phyloP scores from a whole-genome alignment of 371 early-diverging fungal genomes.

The Mortierella sp. region DNA sequence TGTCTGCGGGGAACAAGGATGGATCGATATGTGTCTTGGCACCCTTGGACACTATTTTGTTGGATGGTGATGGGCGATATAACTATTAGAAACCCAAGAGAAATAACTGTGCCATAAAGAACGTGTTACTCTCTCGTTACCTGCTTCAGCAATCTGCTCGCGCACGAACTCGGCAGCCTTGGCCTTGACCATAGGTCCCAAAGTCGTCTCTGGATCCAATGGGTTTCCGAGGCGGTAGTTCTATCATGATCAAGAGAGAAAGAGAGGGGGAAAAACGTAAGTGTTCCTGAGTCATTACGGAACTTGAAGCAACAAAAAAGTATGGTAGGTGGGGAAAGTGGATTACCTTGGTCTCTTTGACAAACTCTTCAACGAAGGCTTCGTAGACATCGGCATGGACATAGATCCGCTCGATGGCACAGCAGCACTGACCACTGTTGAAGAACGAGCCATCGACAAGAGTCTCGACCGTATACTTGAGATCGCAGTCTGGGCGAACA shows the following conservation, averaged over 20 bases:
- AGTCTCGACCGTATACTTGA: constrained; percentile 77
- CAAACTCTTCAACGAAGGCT: constrained; percentile 75
- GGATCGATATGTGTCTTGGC: constrained; percentile 75
- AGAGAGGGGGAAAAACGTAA: not conserved
- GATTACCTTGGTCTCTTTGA: constrained; percentile 73
- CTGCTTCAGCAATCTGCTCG: constrained; percentile 76
- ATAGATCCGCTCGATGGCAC: constrained; percentile 86
- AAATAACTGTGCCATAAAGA: too few species aligned
- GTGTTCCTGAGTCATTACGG: too few species aligned
- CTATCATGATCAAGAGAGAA: constrained; percentile 3
- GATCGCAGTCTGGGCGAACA: constrained; percentile 80
- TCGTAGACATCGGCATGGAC: constrained; percentile 85
- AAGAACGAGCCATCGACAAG: constrained; percentile 88
- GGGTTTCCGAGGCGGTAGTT: constrained; percentile 78
- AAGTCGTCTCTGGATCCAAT: constrained; percentile 68
- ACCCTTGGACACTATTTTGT: constrained; percentile 74
- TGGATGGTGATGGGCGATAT: too few species aligned
- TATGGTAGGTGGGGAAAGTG: too few species aligned
- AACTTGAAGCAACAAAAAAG: too few species aligned
- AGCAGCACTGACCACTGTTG: constrained; percentile 90
- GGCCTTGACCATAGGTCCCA: constrained; percentile 85
- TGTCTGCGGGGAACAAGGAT: constrained; percentile 68
- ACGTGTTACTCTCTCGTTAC: too few species aligned
- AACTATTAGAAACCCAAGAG: too few species aligned
- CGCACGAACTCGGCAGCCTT: constrained; percentile 78